A percentile compares a stretch with the other conserved stretches of the same genome.
These are phyloP conservation scores for Acanthamoeba culbertsoni DNA, from an alignment of 208 protist genomes.

Conservation along the genomic window DNA sequence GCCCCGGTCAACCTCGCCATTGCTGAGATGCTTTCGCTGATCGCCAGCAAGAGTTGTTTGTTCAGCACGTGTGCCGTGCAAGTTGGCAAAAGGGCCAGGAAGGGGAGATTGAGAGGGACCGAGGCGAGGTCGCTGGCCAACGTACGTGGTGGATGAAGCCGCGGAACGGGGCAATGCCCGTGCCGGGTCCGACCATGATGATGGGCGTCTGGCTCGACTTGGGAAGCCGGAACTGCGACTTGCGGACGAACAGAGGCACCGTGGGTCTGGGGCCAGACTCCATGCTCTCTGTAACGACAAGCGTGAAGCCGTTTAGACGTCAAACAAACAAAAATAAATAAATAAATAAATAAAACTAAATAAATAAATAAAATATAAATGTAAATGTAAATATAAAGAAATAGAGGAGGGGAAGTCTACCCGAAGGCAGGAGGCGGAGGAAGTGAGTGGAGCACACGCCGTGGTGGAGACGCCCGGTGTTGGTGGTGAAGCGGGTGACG, in stretches of 20 bases:
- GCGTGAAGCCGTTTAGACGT: no score
- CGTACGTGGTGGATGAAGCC: conserved; percentile 71
- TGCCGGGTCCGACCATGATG: conserved; percentile 79
- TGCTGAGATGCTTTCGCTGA: background rate
- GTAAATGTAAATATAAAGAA: background rate
- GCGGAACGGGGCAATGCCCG: conserved; percentile 75
- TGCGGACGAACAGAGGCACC: conserved; percentile 20
- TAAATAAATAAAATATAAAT: no score
- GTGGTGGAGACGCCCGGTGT: conserved; percentile 48
- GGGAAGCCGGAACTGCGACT: conserved; percentile 61
- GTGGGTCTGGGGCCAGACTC: conserved; percentile 19
- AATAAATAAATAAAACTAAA: no score
- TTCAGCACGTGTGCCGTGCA: background rate
- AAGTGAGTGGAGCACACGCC: conserved; percentile 72
- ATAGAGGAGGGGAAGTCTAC: background rate
- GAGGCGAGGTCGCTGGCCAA: conserved; percentile 40
- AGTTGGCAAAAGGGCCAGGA: background rate
- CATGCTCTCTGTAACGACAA: background rate
- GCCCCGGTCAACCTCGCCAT: conserved; percentile 37
- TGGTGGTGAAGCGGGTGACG: conserved; percentile 62
- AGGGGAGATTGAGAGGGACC: background rate
- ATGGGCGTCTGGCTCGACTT: conserved; percentile 34
- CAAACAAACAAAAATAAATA: no score
- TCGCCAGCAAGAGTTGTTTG: no score
- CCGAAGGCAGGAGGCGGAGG: conserved; percentile 34